Conservation (phyloP, 176 grass and related monocot species). For the Neostapfia colusana region DNA sequence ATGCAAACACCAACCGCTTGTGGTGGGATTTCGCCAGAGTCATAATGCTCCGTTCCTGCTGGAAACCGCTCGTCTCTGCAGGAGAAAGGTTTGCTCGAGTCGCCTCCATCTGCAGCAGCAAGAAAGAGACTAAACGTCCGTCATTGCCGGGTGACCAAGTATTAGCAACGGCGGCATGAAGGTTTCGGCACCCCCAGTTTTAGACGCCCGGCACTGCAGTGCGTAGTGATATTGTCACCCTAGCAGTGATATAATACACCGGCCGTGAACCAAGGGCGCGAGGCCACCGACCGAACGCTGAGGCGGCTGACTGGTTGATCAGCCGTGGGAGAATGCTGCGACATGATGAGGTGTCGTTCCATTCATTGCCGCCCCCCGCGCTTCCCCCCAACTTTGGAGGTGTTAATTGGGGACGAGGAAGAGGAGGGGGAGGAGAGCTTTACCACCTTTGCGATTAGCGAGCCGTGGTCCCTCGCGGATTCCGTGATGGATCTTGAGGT, state of each 20-base stretch:
- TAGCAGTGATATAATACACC: too few relatives aligned
- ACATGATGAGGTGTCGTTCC: background rate
- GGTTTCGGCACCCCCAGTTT: too few relatives aligned
- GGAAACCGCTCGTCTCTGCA: background rate
- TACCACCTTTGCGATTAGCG: constrained; percentile 1
- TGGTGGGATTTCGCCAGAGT: background rate
- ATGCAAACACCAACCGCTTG: background rate
- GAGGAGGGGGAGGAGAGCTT: background rate
- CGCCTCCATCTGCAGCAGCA: too few relatives aligned
- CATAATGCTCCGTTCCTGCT: background rate
- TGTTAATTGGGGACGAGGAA: constrained; percentile 28
- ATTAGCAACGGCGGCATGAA: too few relatives aligned
- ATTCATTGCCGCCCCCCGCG: background rate
- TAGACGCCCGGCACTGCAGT: too few relatives aligned
- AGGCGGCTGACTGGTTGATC: background rate
- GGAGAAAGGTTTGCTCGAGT: background rate
- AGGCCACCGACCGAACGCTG: background rate
- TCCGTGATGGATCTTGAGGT: background rate
- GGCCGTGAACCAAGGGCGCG: background rate
- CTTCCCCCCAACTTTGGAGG: constrained; percentile 38
- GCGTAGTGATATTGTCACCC: too few relatives aligned
- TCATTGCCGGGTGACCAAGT: too few relatives aligned
- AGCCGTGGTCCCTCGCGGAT: constrained; percentile 9
- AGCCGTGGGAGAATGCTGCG: background rate
- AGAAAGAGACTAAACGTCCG: background rate